Percentiles rank a stretch among this genome's conserved stretches.
These are phyloP conservation scores for Diatrype stigma DNA, from an alignment of 2,329 filamentous ascomycete genomes.

Conservation along the genomic window DNA sequence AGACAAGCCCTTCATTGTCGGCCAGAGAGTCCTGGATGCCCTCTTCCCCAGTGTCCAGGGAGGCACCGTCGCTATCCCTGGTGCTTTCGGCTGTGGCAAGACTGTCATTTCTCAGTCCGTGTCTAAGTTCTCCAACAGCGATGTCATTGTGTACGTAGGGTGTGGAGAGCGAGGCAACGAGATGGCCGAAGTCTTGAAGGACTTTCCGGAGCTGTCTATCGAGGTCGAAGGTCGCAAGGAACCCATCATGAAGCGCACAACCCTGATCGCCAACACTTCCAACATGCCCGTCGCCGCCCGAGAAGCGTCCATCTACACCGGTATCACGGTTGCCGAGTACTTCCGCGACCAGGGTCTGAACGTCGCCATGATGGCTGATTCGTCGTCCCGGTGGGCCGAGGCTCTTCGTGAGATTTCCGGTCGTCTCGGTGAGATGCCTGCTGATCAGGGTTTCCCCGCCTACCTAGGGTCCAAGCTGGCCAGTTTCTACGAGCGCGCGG, in stretches of 20 bases:
- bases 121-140: constrained; percentile 99
- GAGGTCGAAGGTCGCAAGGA: constrained; percentile 91
- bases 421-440: constrained; percentile 98
- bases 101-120: constrained; percentile 98
- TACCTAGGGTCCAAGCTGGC: constrained; percentile 96
- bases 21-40: constrained; percentile 92
- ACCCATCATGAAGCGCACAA: constrained; percentile 99
- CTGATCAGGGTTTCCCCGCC: constrained; percentile 98
- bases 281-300: constrained; percentile 99
- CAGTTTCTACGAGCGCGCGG: constrained; percentile 98
- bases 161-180: constrained; percentile 66
- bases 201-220: constrained; percentile 97
- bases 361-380: constrained; percentile 99
- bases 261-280: constrained; percentile 96
- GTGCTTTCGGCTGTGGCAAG: constrained; percentile 98
- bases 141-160: constrained; percentile 97
- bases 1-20: constrained; percentile 88
- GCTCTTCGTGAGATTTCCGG: constrained; percentile 97
- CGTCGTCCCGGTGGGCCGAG: constrained; percentile 96
- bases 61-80: constrained; percentile 95
- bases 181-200: constrained; percentile 99
- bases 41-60: constrained; percentile 96
- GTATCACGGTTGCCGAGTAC: constrained; percentile 90
- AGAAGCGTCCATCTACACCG: constrained; percentile 98
- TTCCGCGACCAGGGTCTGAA: constrained; percentile 96